phyloP scores from a whole-genome alignment of 441 rosid genomes.

The Breynia disticha region DNA sequence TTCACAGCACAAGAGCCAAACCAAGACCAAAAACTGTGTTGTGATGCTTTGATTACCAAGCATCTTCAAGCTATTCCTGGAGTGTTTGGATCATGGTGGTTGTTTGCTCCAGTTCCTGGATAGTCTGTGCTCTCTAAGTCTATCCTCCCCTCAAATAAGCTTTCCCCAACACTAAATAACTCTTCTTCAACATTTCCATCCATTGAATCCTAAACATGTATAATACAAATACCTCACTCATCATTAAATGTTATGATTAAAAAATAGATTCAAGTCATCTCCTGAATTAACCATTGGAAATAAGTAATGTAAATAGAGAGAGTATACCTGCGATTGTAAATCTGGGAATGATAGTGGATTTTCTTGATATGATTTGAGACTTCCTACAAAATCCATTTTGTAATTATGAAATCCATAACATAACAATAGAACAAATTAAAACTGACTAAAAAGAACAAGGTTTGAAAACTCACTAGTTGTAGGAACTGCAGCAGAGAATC shows the following conservation, averaged over 20 bases:
- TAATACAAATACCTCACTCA: not conserved
- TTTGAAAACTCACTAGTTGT: slow-evolving; percentile 31
- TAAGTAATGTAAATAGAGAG: not conserved
- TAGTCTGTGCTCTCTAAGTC: slow-evolving; percentile 44
- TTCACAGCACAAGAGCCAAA: no score
- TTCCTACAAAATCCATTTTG: slow-evolving; percentile 23
- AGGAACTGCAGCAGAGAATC: slow-evolving; percentile 35
- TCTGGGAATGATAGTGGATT: slow-evolving; percentile 16
- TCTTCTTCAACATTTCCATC: slow-evolving; percentile 17
- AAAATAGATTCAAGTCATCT: not conserved
- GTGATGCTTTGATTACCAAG: no score
- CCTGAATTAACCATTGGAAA: not conserved
- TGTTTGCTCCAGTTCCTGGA: slow-evolving; percentile 73
- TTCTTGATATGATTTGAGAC: slow-evolving; percentile 23
- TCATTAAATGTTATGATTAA: not conserved
- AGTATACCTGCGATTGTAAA: slow-evolving; percentile 28
- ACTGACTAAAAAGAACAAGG: not conserved
- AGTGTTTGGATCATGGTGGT: slow-evolving; percentile 57
- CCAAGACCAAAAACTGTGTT: no score
- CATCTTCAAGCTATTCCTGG: slow-evolving; percentile 43
- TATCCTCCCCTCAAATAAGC: slow-evolving; percentile 34
- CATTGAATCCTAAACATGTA: slow-evolving; percentile 22
- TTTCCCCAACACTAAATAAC: slow-evolving; percentile 8
- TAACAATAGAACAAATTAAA: not conserved
- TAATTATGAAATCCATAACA: no score